Evolutionary conservation across 306 rosid genomes (phyloP), one percentile per base, ranked within the genome.

Genomic region (Medicago ruthenica): DNA sequence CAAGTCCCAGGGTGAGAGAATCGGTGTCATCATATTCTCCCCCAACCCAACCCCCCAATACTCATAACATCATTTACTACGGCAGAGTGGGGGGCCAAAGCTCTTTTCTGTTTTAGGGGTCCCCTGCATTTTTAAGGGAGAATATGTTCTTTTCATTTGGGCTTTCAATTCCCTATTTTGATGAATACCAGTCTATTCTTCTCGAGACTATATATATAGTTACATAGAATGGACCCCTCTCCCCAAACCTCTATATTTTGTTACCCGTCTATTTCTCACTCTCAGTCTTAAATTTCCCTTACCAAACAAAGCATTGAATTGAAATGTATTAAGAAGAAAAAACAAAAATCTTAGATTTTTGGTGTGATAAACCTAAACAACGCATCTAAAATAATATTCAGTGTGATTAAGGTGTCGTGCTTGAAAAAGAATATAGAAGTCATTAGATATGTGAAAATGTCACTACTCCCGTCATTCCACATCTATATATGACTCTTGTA

Each of bases 211-310:
- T 27, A 27, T 47, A 10, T 58, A 41, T 40, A 48, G 79, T 61
- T 66, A 66, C 15, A 9, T 59, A 80, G 87, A 63, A 34, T 61
- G 83, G 82, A 77, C 85, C 85, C 67, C 67, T 24, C 60, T 68
- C 42, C 41, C 16, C 78, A 66, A 41, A 18, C 47, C 65, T 50
- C 31, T 65, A 31, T 27, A 18, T 66, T 73, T 66, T 6, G 2
- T 59, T 58, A 67, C 27, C 73, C 51, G 41, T 65, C 82, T 67
- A 41, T 67, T 67, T 82, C 69, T 67, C 66, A 16, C 57, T 77
- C 74, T 20, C 42, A 14, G 17, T 47, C 68, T 60, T 73, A 78
- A 82, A 61, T 74, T 67, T 31, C 73, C 24, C 72, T 74, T 70
- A 78, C 83, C 83, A 74, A 61, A 74, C 80, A 51, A 62, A 59